Conservation (phyloP, 1,284 basidiomycete genomes). For the Puccinia triticina region DNA sequence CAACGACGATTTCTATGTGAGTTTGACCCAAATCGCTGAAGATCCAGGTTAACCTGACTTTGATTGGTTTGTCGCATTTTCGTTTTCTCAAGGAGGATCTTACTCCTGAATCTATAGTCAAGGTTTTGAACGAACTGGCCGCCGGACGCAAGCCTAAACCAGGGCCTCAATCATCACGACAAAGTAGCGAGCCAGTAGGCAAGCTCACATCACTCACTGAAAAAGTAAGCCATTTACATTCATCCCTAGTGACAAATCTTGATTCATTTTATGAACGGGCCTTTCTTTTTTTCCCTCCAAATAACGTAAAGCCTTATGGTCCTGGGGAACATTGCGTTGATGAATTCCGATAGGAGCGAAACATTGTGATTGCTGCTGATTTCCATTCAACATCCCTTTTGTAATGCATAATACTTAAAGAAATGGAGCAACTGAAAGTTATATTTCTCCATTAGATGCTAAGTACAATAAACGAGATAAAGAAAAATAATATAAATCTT, state of each 20-base stretch:
- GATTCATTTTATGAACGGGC: slow-evolving; percentile 49
- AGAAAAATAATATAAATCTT: too few relatives aligned
- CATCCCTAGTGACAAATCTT: slow-evolving; percentile 7
- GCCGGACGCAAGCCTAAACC: slow-evolving; percentile 85
- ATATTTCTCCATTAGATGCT: too few relatives aligned
- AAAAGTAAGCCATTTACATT: slow-evolving; percentile 67
- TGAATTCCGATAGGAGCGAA: slow-evolving; percentile 72
- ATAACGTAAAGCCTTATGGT: slow-evolving; percentile 76
- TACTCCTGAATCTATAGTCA: slow-evolving; percentile 85
- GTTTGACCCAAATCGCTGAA: slow-evolving; percentile 58
- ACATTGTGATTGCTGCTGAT: background rate
- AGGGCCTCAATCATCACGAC: slow-evolving; percentile 84
- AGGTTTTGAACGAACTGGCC: slow-evolving; percentile 80
- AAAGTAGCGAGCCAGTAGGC: slow-evolving; percentile 86
- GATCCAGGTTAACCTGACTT: background rate
- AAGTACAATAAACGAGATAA: too few relatives aligned
- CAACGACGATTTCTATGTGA: slow-evolving; percentile 92
- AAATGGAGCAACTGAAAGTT: too few relatives aligned
- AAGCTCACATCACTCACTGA: slow-evolving; percentile 79
- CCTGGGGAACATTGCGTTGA: slow-evolving; percentile 85
- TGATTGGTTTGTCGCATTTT: background rate
- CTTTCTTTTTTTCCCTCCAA: slow-evolving; percentile 10
- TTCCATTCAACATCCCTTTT: too few relatives aligned
- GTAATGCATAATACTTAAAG: too few relatives aligned
- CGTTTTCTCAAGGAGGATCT: slow-evolving; percentile 74